A percentile compares a stretch with the other conserved stretches of the same genome.
These are phyloP conservation scores for Secale cereale DNA, from an alignment of 176 grass and related monocot genomes.

Conservation along the genomic window DNA sequence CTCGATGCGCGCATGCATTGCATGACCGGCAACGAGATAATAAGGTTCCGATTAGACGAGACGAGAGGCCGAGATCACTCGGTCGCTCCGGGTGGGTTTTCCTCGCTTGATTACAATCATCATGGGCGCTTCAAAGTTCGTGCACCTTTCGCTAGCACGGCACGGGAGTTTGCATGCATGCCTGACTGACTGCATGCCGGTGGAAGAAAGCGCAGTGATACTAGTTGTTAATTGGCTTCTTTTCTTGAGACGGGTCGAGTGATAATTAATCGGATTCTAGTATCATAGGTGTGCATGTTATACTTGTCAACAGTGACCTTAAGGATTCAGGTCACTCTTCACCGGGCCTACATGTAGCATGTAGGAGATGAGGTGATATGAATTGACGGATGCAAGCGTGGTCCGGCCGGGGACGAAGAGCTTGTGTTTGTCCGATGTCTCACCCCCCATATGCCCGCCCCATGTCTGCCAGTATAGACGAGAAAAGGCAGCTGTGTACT, in stretches of 20 bases:
- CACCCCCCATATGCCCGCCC: background rate
- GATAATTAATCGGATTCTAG: too few relatives aligned
- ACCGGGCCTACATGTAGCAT: background rate
- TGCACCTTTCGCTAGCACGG: background rate
- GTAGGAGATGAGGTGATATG: slow-evolving; percentile 9
- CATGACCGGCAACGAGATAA: background rate
- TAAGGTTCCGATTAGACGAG: background rate
- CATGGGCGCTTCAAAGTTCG: slow-evolving; percentile 15
- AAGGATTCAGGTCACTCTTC: background rate
- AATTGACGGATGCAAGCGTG: slow-evolving; percentile 33
- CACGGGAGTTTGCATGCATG: background rate
- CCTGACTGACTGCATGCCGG: background rate
- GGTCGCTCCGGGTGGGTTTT: background rate
- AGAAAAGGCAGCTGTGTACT: background rate
- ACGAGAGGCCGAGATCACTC: slow-evolving; percentile 5
- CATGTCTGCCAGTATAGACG: background rate
- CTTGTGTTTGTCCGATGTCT: background rate
- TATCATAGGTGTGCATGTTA: background rate
- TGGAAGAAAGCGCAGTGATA: background rate
- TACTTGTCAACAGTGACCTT: background rate
- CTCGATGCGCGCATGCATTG: background rate
- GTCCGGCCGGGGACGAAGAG: background rate
- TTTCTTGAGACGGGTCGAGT: too few relatives aligned
- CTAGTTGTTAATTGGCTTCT: background rate
- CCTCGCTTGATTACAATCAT: slow-evolving; percentile 3